phyloP scores from a whole-genome alignment of 2,329 filamentous ascomycete species.

The Colletotrichum orbiculare region DNA sequence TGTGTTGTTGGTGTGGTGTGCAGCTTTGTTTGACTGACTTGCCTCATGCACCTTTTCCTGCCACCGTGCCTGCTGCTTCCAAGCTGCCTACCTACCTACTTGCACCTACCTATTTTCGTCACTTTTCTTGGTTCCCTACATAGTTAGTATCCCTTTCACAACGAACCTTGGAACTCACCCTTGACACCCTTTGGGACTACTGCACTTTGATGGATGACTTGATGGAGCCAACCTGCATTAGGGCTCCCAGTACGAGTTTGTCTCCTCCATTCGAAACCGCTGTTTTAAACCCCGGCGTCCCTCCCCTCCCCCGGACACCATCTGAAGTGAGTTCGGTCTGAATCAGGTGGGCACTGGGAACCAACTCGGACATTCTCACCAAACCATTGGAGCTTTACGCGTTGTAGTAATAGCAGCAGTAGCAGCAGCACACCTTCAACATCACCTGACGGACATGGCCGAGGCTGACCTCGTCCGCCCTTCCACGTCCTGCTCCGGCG shows the following conservation, averaged over 20 bases:
- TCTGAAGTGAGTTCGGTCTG: slow-evolving; percentile 27
- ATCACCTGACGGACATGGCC: slow-evolving; percentile 32
- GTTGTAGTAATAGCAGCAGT: too few species aligned
- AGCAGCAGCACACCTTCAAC: background rate
- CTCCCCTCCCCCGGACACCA: slow-evolving; percentile 31
- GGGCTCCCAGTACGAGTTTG: slow-evolving; percentile 28
- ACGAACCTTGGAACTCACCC: slow-evolving; percentile 16
- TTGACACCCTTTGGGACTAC: slow-evolving; percentile 6
- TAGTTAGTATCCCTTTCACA: background rate
- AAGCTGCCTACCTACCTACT: slow-evolving; percentile 19
- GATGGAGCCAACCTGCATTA: slow-evolving; percentile 36
- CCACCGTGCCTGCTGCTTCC: slow-evolving; percentile 12
- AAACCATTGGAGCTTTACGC: slow-evolving; percentile 16
- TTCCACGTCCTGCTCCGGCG: slow-evolving; percentile 34
- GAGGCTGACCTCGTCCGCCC: slow-evolving; percentile 30
- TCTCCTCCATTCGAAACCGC: slow-evolving; percentile 26
- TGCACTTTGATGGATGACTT: slow-evolving; percentile 21
- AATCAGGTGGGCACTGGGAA: slow-evolving; percentile 32
- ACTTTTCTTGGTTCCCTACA: slow-evolving; percentile 21
- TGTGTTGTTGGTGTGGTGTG: background rate
- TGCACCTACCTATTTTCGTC: slow-evolving; percentile 31
- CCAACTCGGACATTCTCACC: slow-evolving; percentile 13
- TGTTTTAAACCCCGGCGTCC: slow-evolving; percentile 29
- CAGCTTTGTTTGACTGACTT: too few species aligned
- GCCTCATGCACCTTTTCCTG: too few species aligned